Evolutionary conservation across 441 rosid species (phyloP), one percentile per base, ranked within the genome.

Genomic region (Erodium chrysanthum): DNA sequence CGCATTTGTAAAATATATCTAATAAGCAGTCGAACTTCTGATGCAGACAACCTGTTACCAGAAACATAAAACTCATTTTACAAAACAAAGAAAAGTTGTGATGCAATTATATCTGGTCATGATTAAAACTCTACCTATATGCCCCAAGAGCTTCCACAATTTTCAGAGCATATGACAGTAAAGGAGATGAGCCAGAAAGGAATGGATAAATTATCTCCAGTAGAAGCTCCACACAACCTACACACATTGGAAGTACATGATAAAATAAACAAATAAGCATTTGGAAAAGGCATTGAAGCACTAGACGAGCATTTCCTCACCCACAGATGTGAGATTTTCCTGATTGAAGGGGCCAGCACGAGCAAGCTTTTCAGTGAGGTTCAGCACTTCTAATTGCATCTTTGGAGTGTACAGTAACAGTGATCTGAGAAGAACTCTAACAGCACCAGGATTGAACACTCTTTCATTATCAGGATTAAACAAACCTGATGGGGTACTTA

Each of bases 131-230:
- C 22, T 81, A 95, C 99, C 96, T 88, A 81, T 96, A 91, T n/a
- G 99, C 91, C 71, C 99, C 99, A 75, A 96, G 96, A 82, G 83
- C 84, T 83, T 92, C 97, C 77, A 96, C 92, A 81, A 91, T 96
- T 86, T 88, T 96, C 88, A 96, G 74, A 73, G 90, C 84, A 84
- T 89, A 77, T 25, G 87, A 86, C 69, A 91, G 96, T 66, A 96
- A 75, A 0, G 88, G 86, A 79, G 97, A 92, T 78, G 96, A 86
- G 58, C 96, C 88, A n/a, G 78, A 74, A 71, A 96, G 95, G 71
- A 91, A 96, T 9, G 98, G 99, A 66, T 81, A 90, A 77, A 96
- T 86, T 25, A 81, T 91, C 83, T 91, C 98, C 89, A 96, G 77
- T 59, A 96, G 77, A 78, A 96, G 97, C 73, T 96, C 98, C 82